Evolutionary conservation across 106 monocot species (phyloP), one percentile per base, ranked within the genome.

Genomic region (Phalaenopsis aphrodite): DNA sequence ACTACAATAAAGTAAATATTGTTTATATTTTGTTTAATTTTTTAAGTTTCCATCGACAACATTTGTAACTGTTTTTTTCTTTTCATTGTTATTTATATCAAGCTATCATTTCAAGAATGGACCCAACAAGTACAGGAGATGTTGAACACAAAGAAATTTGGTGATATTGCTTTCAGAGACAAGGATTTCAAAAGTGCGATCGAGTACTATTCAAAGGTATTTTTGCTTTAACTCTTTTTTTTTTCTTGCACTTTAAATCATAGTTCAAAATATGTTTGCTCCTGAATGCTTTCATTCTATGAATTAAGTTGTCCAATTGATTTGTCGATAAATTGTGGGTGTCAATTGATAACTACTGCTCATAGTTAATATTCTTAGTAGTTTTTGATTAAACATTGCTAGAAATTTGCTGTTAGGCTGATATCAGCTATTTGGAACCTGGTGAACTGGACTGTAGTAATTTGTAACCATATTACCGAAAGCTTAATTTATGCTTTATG

Each of bases 21-120:
- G 38, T 69, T 30, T 38, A 12, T 37, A 36, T 67, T 37, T 69
- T 69, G 11, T 69, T 38, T 69, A 6, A 69, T 69, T 69, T 69
- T 67, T 67, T 39, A 12, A 69, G 38, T 69, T 69, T 39, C 38
- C 69, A 69, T 69, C 38, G 11, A 14, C 12, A 38, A 21, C 38
- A 38, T 3, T 69, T 10, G 30, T 69, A 42, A 74, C 43, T 74
- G 74, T 18, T 18, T 43, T 30, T 2, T 42, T 74, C 2, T 74
- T 18, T 74, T 74, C 17, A 6, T 43, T 4, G 16, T 55, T 81
- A 23, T 55, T 11, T 45, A 37, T 71, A 5, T 84, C 56, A 86
- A 95, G 95, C 85, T 95, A 47, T 95, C 95, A 56, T 95, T 95
- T 87, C 95, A 95, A 88, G 95, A 95, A 81, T 95, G 95, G 95